Evolutionary conservation across 768 basidiomycete species (phyloP).

Genomic region (Leccinellum albellum): DNA sequence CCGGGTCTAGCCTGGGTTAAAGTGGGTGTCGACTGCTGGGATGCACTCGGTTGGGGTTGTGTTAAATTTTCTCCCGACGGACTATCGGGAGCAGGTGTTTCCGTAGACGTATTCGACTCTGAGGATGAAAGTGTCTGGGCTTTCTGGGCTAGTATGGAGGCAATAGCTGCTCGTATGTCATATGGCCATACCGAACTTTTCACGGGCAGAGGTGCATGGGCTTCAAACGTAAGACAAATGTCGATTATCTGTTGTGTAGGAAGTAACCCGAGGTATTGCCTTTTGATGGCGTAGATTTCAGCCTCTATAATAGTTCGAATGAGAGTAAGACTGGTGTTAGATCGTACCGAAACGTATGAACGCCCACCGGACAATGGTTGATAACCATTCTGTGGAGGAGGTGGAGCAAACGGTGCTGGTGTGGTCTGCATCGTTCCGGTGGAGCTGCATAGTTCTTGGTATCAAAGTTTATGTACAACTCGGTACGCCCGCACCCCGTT

Average conservation of each 20-base stretch:
- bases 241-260: constrained; percentile 73
- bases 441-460: constrained; percentile 69
- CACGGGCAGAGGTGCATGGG: constrained; percentile 61
- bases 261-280: constrained; percentile 65
- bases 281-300: constrained; percentile 58
- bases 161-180: constrained; percentile 64
- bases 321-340: constrained; percentile 10
- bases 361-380: constrained; percentile 35
- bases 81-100: constrained; percentile 15
- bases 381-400: constrained; percentile 35
- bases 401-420: constrained; percentile 35
- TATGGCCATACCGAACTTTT: constrained; percentile 70
- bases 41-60: constrained; percentile 16
- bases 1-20: constrained; percentile 24
- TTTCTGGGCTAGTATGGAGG: constrained; percentile 39
- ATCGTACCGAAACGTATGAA: constrained; percentile 23
- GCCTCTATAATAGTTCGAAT: constrained; percentile 35
- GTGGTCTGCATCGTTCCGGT: constrained; percentile 58
- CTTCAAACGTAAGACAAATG: constrained; percentile 69
- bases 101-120: constrained; percentile 7
- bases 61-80: constrained; percentile 12
- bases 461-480: constrained; percentile 53
- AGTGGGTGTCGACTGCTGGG: constrained; percentile 17
- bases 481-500: neutral
- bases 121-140: constrained; percentile 17